phyloP scores from a whole-genome alignment of 2,329 filamentous ascomycete genomes.

The Alternaria postmessia region DNA sequence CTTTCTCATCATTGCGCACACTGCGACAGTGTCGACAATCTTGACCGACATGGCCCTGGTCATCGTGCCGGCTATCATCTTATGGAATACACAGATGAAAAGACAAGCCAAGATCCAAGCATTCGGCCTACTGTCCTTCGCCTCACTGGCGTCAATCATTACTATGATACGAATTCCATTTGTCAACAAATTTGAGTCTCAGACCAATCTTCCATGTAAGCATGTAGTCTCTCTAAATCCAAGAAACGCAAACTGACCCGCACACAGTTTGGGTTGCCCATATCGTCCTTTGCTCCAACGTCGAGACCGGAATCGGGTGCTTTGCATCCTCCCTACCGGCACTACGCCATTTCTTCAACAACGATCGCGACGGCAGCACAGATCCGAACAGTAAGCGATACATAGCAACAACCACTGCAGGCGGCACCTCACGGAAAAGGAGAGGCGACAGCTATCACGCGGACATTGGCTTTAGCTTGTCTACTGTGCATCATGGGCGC shows the following conservation, averaged over 20 bases:
- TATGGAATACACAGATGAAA: constrained; percentile 38
- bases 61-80: constrained; percentile 28
- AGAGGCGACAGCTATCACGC: constrained; percentile 16
- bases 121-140: constrained; percentile 31
- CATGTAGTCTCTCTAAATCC: not conserved
- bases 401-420: not conserved
- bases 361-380: constrained; percentile 18
- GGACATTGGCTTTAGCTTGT: constrained; percentile 24
- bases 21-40: constrained; percentile 31
- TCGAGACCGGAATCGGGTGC: constrained; percentile 36
- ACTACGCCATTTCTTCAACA: constrained; percentile 25
- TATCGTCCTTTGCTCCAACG: constrained; percentile 34
- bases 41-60: constrained; percentile 32
- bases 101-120: constrained; percentile 30
- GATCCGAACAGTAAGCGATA: constrained; percentile 11
- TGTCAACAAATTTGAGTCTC: constrained; percentile 29
- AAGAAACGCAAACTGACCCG: not conserved
- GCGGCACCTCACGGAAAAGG: not conserved
- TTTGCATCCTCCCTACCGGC: constrained; percentile 31
- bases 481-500: constrained; percentile 21
- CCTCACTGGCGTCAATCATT: constrained; percentile 29
- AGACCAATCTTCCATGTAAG: constrained; percentile 28
- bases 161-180: constrained; percentile 32
- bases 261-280: constrained; percentile 31
- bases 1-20: constrained; percentile 31